phyloP scores from a whole-genome alignment of 371 early-diverging fungal species.

The Actinomucor elegans region DNA sequence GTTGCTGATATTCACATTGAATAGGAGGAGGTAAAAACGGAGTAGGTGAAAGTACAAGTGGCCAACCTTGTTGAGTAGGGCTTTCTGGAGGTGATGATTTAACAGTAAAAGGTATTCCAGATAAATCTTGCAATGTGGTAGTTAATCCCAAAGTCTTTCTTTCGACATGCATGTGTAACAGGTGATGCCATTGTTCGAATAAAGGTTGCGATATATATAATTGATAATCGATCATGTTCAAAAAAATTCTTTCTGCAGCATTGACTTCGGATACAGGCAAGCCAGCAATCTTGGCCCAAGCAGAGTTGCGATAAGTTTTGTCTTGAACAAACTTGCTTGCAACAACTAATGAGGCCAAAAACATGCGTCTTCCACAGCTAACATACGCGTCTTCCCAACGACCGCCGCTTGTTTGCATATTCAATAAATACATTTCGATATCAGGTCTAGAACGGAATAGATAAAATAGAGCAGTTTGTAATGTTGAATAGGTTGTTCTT shows the following conservation, averaged over 20 bases:
- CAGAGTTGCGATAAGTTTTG: conserved; percentile 76
- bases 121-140: conserved; percentile 12
- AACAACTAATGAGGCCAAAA: conserved; percentile 72
- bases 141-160: conserved; percentile 26
- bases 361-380: conserved; percentile 77
- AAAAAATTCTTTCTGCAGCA: conserved; percentile 73
- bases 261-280: conserved; percentile 73
- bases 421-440: conserved; percentile 17
- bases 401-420: conserved; percentile 7
- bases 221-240: conserved; percentile 71
- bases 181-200: conserved; percentile 50
- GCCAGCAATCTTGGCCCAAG: conserved; percentile 81
- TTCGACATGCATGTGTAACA: conserved; percentile 44
- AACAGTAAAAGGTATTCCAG: conserved; percentile 17
- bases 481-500: conserved; percentile 74
- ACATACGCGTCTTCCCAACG: conserved; percentile 38
- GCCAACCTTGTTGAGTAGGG: conserved; percentile 22
- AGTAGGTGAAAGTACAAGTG: conserved; percentile 17
- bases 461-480: conserved; percentile 74
- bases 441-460: conserved; percentile 54
- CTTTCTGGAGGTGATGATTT: conserved; percentile 36
- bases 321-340: conserved; percentile 83
- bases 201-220: conserved; percentile 65
- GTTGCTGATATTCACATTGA: background rate
- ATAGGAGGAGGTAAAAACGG: conserved; percentile 15